Conservation (phyloP, 257 asterid species). For the Verbascum thapsus region DNA sequence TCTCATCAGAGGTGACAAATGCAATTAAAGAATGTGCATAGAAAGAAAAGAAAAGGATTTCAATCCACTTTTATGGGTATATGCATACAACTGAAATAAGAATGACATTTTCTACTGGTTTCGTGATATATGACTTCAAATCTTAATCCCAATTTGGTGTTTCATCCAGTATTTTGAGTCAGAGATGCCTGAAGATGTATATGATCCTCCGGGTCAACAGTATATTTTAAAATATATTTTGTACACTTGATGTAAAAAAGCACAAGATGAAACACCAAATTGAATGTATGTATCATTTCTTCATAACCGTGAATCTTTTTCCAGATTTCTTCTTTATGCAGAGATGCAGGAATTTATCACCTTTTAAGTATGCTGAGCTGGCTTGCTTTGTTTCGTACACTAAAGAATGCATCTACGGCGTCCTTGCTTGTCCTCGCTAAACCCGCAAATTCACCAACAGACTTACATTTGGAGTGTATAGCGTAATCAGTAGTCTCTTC, state of each 20-base stretch:
- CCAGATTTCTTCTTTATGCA: background rate
- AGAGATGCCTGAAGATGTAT: too few relatives aligned
- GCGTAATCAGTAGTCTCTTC: slow-evolving; percentile 33
- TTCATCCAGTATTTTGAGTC: background rate
- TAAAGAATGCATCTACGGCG: slow-evolving; percentile 43
- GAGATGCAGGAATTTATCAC: slow-evolving; percentile 31
- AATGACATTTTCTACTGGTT: background rate
- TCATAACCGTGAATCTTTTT: background rate
- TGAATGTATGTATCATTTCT: too few relatives aligned
- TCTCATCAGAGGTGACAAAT: background rate
- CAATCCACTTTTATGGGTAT: background rate
- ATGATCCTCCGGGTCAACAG: too few relatives aligned
- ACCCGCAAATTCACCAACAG: slow-evolving; percentile 49
- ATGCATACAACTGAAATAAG: background rate
- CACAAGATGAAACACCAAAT: too few relatives aligned
- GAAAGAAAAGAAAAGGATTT: background rate
- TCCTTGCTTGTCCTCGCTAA: slow-evolving; percentile 45
- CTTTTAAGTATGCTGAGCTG: slow-evolving; percentile 34
- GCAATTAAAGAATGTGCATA: too few relatives aligned
- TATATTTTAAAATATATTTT: too few relatives aligned
- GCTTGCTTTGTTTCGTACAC: slow-evolving; percentile 35
- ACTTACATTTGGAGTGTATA: slow-evolving; percentile 44
- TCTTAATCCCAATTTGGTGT: slow-evolving; percentile 3
- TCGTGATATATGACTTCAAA: background rate
- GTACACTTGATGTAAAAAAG: too few relatives aligned